Evolutionary conservation across 208 protist genomes (phyloP).

Genomic region (Trypanosoma platydactyli): DNA sequence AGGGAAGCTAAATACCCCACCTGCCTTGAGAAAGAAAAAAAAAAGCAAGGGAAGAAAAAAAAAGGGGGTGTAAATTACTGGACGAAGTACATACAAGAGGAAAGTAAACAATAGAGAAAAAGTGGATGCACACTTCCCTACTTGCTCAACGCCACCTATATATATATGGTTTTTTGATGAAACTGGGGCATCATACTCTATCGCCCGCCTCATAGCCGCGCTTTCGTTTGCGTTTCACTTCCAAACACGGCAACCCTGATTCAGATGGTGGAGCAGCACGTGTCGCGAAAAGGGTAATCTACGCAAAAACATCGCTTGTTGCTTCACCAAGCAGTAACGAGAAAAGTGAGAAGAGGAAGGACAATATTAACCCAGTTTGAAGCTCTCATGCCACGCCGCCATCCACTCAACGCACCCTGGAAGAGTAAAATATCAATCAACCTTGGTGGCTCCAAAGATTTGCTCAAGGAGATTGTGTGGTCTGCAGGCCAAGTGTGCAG

Average conservation of each 20-base stretch:
- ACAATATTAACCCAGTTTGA: too few species aligned
- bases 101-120: neutral
- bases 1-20: too few species aligned
- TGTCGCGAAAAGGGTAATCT: too few species aligned
- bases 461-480: neutral
- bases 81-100: neutral
- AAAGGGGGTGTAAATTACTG: neutral
- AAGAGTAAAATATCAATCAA: neutral
- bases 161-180: too few species aligned
- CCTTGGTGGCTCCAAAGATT: neutral
- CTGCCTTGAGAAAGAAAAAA: too few species aligned
- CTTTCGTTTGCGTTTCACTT: too few species aligned
- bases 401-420: neutral
- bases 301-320: too few species aligned
- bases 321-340: neutral
- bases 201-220: too few species aligned
- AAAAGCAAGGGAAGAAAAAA: neutral
- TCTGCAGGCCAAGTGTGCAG: constrained; percentile 7
- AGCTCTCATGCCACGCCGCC: too few species aligned
- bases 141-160: neutral
- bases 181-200: too few species aligned
- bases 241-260: too few species aligned
- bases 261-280: too few species aligned
- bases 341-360: neutral
- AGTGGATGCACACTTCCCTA: neutral